A percentile compares a stretch with the other conserved stretches of the same genome.
Conservation (phyloP, 176 grass and related monocot species). For the Juncus effusus region DNA sequence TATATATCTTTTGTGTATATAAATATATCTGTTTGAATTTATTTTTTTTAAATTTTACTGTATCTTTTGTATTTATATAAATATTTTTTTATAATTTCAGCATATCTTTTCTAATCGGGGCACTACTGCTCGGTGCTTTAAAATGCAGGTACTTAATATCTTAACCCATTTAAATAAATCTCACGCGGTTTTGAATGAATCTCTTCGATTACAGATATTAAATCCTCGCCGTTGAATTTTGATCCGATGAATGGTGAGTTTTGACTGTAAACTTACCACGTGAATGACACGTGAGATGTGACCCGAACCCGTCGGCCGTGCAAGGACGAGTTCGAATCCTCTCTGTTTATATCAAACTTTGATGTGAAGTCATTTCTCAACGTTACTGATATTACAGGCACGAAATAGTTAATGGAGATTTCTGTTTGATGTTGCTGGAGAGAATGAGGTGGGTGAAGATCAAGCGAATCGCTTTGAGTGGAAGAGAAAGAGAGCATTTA, state of each 20-base stretch:
- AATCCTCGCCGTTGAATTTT: neutral
- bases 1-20: no score
- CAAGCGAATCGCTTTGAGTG: conserved; percentile 45
- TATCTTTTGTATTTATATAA: no score
- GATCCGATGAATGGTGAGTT: conserved; percentile 2
- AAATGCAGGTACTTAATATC: no score
- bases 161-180: conserved; percentile 8
- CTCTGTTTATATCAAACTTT: neutral
- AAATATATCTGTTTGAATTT: no score
- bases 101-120: no score
- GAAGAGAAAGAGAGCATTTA: conserved; percentile 36
- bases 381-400: no score
- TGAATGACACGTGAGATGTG: conserved; percentile 7
- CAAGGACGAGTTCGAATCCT: neutral
- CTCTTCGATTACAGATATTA: neutral
- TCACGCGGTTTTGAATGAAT: conserved; percentile 10
- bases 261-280: neutral
- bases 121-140: no score
- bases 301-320: conserved; percentile 23
- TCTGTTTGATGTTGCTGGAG: neutral
- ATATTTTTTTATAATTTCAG: no score
- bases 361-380: no score
- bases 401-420: neutral
- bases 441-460: neutral
- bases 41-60: no score